These are phyloP conservation scores for Tardiomyces blankii DNA, from an alignment of 1,139 yeast species.

Conservation along the genomic window DNA sequence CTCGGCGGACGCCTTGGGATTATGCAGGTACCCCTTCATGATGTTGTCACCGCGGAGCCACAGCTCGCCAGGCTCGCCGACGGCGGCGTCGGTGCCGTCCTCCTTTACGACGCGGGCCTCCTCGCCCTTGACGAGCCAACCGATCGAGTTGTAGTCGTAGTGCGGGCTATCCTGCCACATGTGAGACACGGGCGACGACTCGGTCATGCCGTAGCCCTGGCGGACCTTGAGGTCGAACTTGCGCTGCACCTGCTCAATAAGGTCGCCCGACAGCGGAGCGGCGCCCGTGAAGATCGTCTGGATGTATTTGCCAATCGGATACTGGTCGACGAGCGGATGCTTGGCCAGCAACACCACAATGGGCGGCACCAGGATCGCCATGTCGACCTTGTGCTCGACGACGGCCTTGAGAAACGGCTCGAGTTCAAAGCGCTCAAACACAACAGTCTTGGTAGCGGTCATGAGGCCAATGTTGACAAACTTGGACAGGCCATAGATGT, in stretches of 20 bases:
- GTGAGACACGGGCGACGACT: constrained; percentile 26
- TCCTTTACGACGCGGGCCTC: constrained; percentile 34
- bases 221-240: constrained; percentile 13
- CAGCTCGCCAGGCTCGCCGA: constrained; percentile 44
- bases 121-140: constrained; percentile 26
- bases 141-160: constrained; percentile 14
- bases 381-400: constrained; percentile 18
- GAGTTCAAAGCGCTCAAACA: constrained; percentile 25
- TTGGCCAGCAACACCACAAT: constrained; percentile 29
- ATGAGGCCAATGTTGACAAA: constrained; percentile 17
- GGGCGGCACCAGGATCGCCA: constrained; percentile 28
- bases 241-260: constrained; percentile 16
- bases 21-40: constrained; percentile 49
- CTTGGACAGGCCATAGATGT: constrained; percentile 25
- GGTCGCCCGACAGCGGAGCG: constrained; percentile 26
- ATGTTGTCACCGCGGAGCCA: constrained; percentile 63
- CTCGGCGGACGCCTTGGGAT: constrained; percentile 40
- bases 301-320: constrained; percentile 16
- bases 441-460: constrained; percentile 16
- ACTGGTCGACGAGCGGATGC: constrained; percentile 24
- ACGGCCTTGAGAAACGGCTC: constrained; percentile 19
- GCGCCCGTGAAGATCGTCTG: constrained; percentile 25
- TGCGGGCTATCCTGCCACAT: constrained; percentile 8
- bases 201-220: constrained; percentile 76
- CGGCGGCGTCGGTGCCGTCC: constrained; percentile 41